A percentile compares a stretch with the other conserved stretches of the same genome.
Evolutionary conservation across 2,329 filamentous ascomycete genomes (phyloP).

Genomic region (Colletotrichum brevisporum): DNA sequence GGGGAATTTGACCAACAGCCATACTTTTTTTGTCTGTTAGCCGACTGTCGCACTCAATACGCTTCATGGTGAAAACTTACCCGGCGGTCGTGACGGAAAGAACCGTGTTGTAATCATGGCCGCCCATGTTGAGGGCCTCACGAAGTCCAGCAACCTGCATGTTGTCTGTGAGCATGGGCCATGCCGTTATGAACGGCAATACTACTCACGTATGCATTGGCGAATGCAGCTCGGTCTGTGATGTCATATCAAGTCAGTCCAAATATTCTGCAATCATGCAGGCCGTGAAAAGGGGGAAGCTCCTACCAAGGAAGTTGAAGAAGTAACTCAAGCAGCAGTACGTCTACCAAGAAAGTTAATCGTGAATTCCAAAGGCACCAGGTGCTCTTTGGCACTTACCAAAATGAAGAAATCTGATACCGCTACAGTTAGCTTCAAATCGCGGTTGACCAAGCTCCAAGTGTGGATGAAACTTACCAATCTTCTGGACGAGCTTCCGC

Average conservation of each 20-base stretch:
- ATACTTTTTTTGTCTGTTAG: conserved; percentile 20
- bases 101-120: conserved; percentile 74
- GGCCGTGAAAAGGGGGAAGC: too few relatives aligned
- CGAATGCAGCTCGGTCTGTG: conserved; percentile 40
- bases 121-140: conserved; percentile 65
- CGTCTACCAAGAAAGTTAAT: conserved; percentile 41
- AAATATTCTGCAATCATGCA: background rate
- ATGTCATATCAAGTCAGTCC: background rate
- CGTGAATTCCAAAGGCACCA: too few relatives aligned
- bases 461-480: conserved; percentile 40
- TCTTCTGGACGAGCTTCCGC: conserved; percentile 47
- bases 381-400: too few relatives aligned
- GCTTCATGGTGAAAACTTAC: background rate
- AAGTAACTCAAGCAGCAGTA: conserved; percentile 54
- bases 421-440: background rate
- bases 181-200: rapidly evolving
- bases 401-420: conserved; percentile 51
- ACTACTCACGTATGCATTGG: conserved; percentile 38
- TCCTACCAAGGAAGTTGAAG: conserved; percentile 55
- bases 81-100: conserved; percentile 59
- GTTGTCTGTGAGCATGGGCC: background rate
- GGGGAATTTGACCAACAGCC: conserved; percentile 59
- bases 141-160: conserved; percentile 66
- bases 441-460: rapidly evolving
- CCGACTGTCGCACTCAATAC: rapidly evolving